phyloP scores from a whole-genome alignment of 176 grass and related monocot species.

The Aegilops speltoides region DNA sequence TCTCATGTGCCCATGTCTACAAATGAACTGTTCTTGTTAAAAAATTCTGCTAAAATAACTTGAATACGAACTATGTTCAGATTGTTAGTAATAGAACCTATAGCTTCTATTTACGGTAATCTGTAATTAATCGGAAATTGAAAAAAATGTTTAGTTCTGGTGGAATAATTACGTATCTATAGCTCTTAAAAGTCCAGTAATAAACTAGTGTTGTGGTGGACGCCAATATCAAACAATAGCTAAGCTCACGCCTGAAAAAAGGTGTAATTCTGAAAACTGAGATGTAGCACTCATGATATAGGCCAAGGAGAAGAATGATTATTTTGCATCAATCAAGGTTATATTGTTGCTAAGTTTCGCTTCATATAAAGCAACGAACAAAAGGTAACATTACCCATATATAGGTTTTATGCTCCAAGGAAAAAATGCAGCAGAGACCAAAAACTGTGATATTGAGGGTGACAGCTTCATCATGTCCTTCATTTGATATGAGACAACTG shows the following conservation, averaged over 20 bases:
- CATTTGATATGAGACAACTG: constrained; percentile 76
- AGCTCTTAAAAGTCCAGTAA: background rate
- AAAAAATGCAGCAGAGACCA: constrained; percentile 62
- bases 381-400: constrained; percentile 50
- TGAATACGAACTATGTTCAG: background rate
- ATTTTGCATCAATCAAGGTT: too few relatives aligned
- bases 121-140: background rate
- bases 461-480: constrained; percentile 74
- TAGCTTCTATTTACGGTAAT: background rate
- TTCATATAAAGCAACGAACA: background rate
- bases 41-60: background rate
- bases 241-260: background rate
- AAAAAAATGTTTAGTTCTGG: background rate
- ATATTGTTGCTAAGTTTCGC: background rate
- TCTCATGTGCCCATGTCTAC: background rate
- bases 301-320: background rate
- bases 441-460: constrained; percentile 64
- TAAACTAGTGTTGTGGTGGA: background rate
- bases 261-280: background rate
- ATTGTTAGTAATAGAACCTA: background rate
- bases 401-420: constrained; percentile 82
- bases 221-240: background rate
- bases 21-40: constrained; percentile 7
- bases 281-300: background rate
- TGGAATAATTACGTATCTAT: background rate